Percentiles rank a stretch among this genome's conserved stretches.
Conservation (phyloP, 257 asterid species). For the Linderniella brevidens region DNA sequence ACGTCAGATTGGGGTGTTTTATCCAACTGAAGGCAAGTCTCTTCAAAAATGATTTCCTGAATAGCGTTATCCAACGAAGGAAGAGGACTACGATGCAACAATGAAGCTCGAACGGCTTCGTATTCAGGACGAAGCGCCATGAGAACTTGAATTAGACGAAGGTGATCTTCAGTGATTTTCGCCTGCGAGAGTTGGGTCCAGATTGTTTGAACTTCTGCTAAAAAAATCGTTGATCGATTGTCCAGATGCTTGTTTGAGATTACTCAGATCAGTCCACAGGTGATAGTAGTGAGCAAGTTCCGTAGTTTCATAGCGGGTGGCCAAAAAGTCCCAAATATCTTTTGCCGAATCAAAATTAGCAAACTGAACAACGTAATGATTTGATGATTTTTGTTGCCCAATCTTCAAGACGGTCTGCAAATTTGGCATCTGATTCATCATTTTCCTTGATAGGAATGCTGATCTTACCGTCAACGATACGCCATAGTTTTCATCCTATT, state of each 20-base stretch:
- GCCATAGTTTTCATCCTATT: slow-evolving; percentile 6
- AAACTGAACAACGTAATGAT: slow-evolving; percentile 9
- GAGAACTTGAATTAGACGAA: slow-evolving; percentile 13
- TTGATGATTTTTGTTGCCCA: slow-evolving; percentile 9
- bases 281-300: slow-evolving; percentile 5
- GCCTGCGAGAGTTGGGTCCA: slow-evolving; percentile 5
- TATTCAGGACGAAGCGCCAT: slow-evolving; percentile 13
- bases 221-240: slow-evolving; percentile 11
- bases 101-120: slow-evolving; percentile 4
- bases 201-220: slow-evolving; percentile 7
- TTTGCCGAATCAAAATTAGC: background rate
- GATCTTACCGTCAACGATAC: slow-evolving; percentile 1
- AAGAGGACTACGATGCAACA: slow-evolving; percentile 1
- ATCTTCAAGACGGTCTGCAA: slow-evolving; percentile 3
- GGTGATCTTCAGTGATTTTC: slow-evolving; percentile 7
- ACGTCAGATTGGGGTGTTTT: background rate
- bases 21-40: background rate
- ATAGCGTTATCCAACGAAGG: background rate
- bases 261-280: background rate
- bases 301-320: background rate
- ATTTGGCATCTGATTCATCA: background rate
- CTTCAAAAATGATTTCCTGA: background rate
- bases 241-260: background rate
- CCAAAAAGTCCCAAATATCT: slow-evolving; percentile 5
- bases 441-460: background rate